Base-by-base conservation (phyloP, 1,284 basidiomycete genomes). In the Laetiporus sulphureus region DNA sequence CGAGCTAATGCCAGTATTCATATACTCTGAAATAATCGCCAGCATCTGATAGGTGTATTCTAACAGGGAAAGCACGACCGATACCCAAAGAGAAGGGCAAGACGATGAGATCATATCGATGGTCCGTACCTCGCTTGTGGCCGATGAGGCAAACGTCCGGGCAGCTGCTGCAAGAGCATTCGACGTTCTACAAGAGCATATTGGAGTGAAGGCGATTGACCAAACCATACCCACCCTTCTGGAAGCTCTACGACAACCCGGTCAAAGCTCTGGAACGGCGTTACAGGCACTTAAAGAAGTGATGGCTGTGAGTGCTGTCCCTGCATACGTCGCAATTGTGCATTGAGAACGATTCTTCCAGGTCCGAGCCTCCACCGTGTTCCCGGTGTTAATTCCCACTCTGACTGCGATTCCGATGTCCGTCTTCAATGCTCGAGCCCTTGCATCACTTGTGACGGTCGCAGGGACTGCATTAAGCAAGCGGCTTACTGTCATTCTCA, bases 301-400 rank as follows among this genome's bases (percentile, higher is more conserved):
- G 49, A 95, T 95, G 91, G 80, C 74, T 54, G 91, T 92, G 60
- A 61, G 85, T 72, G 18, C 31, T 40, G 22, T 5, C 12, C 24
- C 19, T 21, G 45, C 34, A n/a, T 41, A 19, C 45, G 32, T 31
- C 16, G 12, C 27, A 22, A 31, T 32, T 38, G 29, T 19, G 38
- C 27, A 48, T n/a, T 31, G 29, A 12, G 16, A 22, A 18, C 31
- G 38, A 18, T 29, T 15, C 4, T 19, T 25, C 2, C 56, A 89
- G 85, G 87, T 94, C 55, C 87, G 91, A 38, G 89, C 93, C 10
- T 75, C 84, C 34, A 93, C 89, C 11, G 94, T 99, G 38, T 98
- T 99, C 88, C 96, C 96, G 0, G 89, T 96, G n/a, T 71, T 99
- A 41, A 91, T 99, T 38, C 96, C 95, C 0, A 94, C 93, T 5